Conservation (phyloP, 2,329 filamentous ascomycete species). For the Claviceps citrina region DNA sequence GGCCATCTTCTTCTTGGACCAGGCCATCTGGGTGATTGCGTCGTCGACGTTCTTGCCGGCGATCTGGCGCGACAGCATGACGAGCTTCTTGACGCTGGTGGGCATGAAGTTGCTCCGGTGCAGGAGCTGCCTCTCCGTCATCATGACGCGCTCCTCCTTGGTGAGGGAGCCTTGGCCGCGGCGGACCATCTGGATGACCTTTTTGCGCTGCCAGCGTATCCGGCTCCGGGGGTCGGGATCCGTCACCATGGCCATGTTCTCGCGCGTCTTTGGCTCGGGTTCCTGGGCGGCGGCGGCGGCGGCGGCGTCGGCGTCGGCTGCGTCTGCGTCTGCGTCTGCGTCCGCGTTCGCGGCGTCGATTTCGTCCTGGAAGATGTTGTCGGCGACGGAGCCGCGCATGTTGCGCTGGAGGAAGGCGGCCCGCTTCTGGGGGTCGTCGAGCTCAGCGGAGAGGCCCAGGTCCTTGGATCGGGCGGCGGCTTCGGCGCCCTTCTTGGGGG, state of each 20-base stretch:
- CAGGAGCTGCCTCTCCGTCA: constrained; percentile 39
- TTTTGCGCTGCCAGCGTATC: constrained; percentile 65
- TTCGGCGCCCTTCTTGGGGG: too few species aligned
- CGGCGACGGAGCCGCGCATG: constrained; percentile 28
- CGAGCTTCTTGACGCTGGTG: constrained; percentile 84
- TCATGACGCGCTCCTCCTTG: constrained; percentile 50
- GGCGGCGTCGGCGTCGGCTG: constrained; percentile 3
- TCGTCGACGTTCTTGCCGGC: constrained; percentile 87
- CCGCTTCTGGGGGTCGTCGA: constrained; percentile 28
- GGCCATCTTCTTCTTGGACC: constrained; percentile 85
- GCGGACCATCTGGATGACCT: constrained; percentile 62
- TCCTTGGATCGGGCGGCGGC: too few species aligned
- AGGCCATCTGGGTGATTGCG: constrained; percentile 86
- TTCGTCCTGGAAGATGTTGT: constrained; percentile 50
- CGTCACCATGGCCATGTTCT: constrained; percentile 45
- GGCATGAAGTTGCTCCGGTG: constrained; percentile 58
- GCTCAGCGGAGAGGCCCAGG: constrained; percentile 16
- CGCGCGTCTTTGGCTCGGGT: constrained; percentile 24
- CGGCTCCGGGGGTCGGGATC: constrained; percentile 63
- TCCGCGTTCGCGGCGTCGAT: constrained; percentile 27
- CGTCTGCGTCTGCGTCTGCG: too few species aligned
- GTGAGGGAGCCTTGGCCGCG: constrained; percentile 35
- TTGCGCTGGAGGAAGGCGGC: constrained; percentile 25
- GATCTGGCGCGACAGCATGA: constrained; percentile 74
- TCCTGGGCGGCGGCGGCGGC: constrained; percentile 10